Evolutionary conservation across 306 rosid genomes (phyloP).

Genomic region (apple (Malus domestica)): ASM211411v1 NC_041799.1:11261001-11261500

Average conservation of each 20-base stretch:
- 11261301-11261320: not conserved
- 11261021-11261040: conserved; percentile 84
- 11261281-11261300: not conserved
- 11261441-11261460: too few relatives aligned
- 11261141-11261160: conserved; percentile 48
- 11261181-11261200: conserved; percentile 54
- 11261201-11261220: conserved; percentile 22
- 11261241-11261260: conserved; percentile 54
- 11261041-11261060: conserved; percentile 75
- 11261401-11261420: too few relatives aligned
- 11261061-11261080: conserved; percentile 35
- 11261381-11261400: too few relatives aligned
- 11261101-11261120: conserved; percentile 59
- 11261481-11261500: too few relatives aligned
- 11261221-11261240: conserved; percentile 56
- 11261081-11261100: conserved; percentile 47
- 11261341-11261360: not conserved
- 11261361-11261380: not conserved
- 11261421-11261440: too few relatives aligned
- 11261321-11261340: not conserved
- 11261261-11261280: conserved; percentile 54
- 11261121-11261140: conserved; percentile 70
- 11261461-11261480: too few relatives aligned
- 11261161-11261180: conserved; percentile 64
- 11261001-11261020: conserved; percentile 56